A percentile compares a stretch with the other conserved stretches of the same genome.
phyloP scores from a whole-genome alignment of 78 protist genomes.

The Mantamonas sphyraenae region DNA sequence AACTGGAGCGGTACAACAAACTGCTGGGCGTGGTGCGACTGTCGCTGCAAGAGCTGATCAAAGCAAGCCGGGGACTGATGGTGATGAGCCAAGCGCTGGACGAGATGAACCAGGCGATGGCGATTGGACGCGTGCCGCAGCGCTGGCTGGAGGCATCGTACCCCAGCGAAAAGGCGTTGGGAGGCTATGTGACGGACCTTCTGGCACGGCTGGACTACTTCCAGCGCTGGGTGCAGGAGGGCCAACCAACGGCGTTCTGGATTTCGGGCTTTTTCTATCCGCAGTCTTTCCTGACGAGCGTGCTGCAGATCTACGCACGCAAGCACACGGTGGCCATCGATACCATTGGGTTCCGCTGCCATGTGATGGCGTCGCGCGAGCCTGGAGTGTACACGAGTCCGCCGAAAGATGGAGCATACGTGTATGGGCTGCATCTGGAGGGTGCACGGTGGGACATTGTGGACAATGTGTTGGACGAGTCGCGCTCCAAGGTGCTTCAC shows the following conservation, averaged over 20 bases:
- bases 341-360: not conserved
- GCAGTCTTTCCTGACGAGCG: slow-evolving; percentile 83
- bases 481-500: slow-evolving; percentile 22
- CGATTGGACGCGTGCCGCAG: slow-evolving; percentile 22
- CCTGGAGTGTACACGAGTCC: not conserved
- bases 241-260: slow-evolving; percentile 62
- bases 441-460: slow-evolving; percentile 54
- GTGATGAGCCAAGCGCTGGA: slow-evolving; percentile 64
- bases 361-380: not conserved
- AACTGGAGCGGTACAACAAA: slow-evolving; percentile 46
- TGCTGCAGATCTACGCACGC: slow-evolving; percentile 44
- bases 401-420: slow-evolving; percentile 42
- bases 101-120: slow-evolving; percentile 9
- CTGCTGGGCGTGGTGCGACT: slow-evolving; percentile 17
- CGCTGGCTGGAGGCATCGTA: slow-evolving; percentile 35
- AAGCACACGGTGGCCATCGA: slow-evolving; percentile 26
- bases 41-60: slow-evolving; percentile 21
- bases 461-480: slow-evolving; percentile 11
- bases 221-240: slow-evolving; percentile 47
- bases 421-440: slow-evolving; percentile 56
- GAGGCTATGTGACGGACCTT: slow-evolving; percentile 42
- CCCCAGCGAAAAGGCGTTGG: slow-evolving; percentile 55
- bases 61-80: slow-evolving; percentile 61
- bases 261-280: slow-evolving; percentile 81
- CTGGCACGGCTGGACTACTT: slow-evolving; percentile 34